Conservation (phyloP, 192 early-diverging fungal species). For the Irineochytrium annulatum region DNA sequence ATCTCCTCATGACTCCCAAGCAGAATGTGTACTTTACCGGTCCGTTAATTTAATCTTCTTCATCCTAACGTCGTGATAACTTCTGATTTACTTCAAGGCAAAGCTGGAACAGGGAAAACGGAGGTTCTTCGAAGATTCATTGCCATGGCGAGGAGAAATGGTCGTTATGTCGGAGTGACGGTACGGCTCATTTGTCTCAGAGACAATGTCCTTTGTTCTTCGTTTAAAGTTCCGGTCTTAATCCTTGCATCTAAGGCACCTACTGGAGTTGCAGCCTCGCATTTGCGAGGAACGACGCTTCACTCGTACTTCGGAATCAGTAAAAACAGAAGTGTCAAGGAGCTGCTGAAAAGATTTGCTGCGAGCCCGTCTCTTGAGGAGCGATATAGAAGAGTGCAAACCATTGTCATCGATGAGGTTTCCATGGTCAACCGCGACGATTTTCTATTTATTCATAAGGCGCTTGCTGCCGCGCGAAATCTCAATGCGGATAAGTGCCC, state of each 20-base stretch:
- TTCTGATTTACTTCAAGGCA: conserved; percentile 19
- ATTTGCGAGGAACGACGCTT: conserved; percentile 35
- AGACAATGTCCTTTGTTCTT: not conserved
- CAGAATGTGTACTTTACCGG: conserved; percentile 48
- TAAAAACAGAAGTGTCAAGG: too few relatives aligned
- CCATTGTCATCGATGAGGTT: conserved; percentile 43
- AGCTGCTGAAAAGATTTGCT: too few relatives aligned
- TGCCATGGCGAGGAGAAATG: not conserved
- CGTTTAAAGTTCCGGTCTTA: not conserved
- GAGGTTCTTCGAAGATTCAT: conserved; percentile 36
- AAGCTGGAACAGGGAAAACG: conserved; percentile 48
- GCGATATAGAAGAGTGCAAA: conserved; percentile 24
- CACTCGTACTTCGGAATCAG: conserved; percentile 29
- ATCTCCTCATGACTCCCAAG: too few relatives aligned
- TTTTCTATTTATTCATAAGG: conserved; percentile 7
- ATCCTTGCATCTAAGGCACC: conserved; percentile 30
- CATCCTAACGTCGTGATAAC: not conserved
- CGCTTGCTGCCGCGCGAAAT: not conserved
- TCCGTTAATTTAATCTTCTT: not conserved
- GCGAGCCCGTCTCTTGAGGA: conserved; percentile 9
- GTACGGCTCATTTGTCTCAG: conserved; percentile 24
- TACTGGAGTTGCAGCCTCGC: conserved; percentile 44
- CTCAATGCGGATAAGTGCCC: conserved; percentile 1
- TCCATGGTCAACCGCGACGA: conserved; percentile 41
- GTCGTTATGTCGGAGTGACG: conserved; percentile 29